These are phyloP conservation scores for Yarrowia hollandica DNA, from an alignment of 805 yeast genomes.

Conservation along the genomic window DNA sequence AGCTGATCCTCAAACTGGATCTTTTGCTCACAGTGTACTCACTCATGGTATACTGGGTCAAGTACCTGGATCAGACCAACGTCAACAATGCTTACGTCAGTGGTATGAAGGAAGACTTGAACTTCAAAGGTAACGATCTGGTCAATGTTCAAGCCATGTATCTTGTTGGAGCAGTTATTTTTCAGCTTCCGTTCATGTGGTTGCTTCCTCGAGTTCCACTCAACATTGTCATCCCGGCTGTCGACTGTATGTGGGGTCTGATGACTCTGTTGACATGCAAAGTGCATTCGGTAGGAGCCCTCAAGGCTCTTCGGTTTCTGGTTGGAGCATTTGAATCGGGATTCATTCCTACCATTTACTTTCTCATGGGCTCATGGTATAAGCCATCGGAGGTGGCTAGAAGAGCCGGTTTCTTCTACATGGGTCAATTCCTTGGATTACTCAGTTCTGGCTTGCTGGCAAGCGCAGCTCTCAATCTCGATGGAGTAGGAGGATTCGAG, in stretches of 20 bases:
- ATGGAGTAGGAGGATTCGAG: slow-evolving; percentile 46
- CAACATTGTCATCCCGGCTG: slow-evolving; percentile 59
- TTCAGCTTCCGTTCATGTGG: slow-evolving; percentile 66
- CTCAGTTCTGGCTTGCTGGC: slow-evolving; percentile 61
- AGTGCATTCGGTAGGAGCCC: slow-evolving; percentile 56
- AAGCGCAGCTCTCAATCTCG: slow-evolving; percentile 51
- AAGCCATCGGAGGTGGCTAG: slow-evolving; percentile 64
- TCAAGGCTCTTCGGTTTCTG: slow-evolving; percentile 62
- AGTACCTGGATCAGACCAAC: slow-evolving; percentile 66
- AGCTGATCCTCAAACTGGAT: slow-evolving; percentile 54
- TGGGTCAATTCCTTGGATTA: slow-evolving; percentile 79
- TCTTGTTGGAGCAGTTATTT: slow-evolving; percentile 65
- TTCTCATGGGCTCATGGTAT: slow-evolving; percentile 65
- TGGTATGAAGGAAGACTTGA: slow-evolving; percentile 59
- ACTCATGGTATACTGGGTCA: slow-evolving; percentile 53
- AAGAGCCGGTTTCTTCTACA: slow-evolving; percentile 68
- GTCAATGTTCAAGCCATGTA: slow-evolving; percentile 66
- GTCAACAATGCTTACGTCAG: slow-evolving; percentile 78
- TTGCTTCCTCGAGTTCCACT: slow-evolving; percentile 59
- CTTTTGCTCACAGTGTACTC: slow-evolving; percentile 55
- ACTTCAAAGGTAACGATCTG: slow-evolving; percentile 58
- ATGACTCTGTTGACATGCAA: slow-evolving; percentile 68
- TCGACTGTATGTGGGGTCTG: slow-evolving; percentile 62
- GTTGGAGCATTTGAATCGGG: slow-evolving; percentile 71
- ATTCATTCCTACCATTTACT: slow-evolving; percentile 73